Percentiles rank a stretch among this genome's conserved stretches.
These are phyloP conservation scores for Piloderma croceum DNA, from an alignment of 768 basidiomycete genomes.

Conservation along the genomic window DNA sequence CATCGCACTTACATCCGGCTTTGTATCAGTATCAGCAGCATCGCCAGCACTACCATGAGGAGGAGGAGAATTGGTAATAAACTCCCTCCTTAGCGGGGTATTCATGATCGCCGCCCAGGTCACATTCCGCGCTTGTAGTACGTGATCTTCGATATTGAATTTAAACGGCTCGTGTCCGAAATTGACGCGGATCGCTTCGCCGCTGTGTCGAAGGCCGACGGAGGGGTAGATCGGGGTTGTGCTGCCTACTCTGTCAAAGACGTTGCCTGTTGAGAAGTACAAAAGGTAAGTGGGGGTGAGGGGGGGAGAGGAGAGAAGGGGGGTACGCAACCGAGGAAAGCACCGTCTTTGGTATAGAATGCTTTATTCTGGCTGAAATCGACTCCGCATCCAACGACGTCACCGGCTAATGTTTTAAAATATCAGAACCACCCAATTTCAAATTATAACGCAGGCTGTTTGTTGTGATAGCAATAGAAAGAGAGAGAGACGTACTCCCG, in stretches of 20 bases:
- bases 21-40: not conserved
- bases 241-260: slow-evolving; percentile 69
- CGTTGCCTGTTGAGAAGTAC: slow-evolving; percentile 40
- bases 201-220: slow-evolving; percentile 78
- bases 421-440: too few relatives aligned
- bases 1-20: too few relatives aligned
- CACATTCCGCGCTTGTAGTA: slow-evolving; percentile 59
- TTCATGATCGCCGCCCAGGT: slow-evolving; percentile 65
- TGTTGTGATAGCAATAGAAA: slow-evolving; percentile 5
- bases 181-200: slow-evolving; percentile 79
- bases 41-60: not conserved
- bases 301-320: not conserved
- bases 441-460: too few relatives aligned
- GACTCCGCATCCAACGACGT: slow-evolving; percentile 87
- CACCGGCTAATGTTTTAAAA: slow-evolving; percentile 54
- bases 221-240: slow-evolving; percentile 72
- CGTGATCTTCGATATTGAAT: slow-evolving; percentile 87
- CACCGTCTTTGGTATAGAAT: slow-evolving; percentile 90
- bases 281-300: too few relatives aligned
- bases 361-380: slow-evolving; percentile 77
- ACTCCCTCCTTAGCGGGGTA: slow-evolving; percentile 42
- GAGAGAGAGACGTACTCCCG: slow-evolving; percentile 51
- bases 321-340: slow-evolving; percentile 48
- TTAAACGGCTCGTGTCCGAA: slow-evolving; percentile 83
- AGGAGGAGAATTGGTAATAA: slow-evolving; percentile 15